A percentile compares a stretch with the other conserved stretches of the same genome.
Evolutionary conservation across 768 basidiomycete species (phyloP).

Genomic region (Pisolithus orientalis): DNA sequence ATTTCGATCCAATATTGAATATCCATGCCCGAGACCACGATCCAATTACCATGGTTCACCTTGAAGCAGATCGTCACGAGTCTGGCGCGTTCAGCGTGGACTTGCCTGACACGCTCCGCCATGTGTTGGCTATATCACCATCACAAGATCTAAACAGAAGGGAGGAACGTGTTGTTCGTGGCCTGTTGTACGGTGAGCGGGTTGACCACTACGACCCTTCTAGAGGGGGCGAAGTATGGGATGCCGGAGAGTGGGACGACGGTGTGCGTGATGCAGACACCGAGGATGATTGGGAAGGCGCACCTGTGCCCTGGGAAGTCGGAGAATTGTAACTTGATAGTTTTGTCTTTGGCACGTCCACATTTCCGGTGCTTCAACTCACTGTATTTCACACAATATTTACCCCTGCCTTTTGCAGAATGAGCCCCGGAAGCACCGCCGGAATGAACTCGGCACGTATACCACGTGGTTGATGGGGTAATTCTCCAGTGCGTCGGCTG

Average conservation of each 20-base stretch:
- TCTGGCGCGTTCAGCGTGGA: conserved; percentile 42
- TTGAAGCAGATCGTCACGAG: conserved; percentile 29
- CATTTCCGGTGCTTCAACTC: conserved; percentile 30
- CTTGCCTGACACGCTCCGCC: conserved; percentile 60
- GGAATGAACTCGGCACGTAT: conserved; percentile 13
- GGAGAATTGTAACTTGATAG: conserved; percentile 53
- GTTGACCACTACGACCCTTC: conserved; percentile 51
- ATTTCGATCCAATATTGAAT: conserved; percentile 26
- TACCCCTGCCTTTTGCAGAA: conserved; percentile 19
- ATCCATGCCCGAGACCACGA: conserved; percentile 19
- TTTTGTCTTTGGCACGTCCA: conserved; percentile 16
- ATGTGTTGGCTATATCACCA: conserved; percentile 57
- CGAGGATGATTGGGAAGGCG: conserved; percentile 69
- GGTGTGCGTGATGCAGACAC: conserved; percentile 41
- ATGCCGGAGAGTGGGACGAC: conserved; percentile 56
- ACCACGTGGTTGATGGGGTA: conserved; percentile 19
- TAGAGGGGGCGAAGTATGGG: conserved; percentile 73
- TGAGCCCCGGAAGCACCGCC: not conserved
- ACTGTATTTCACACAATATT: conserved; percentile 17
- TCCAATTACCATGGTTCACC: conserved; percentile 5
- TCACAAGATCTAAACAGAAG: conserved; percentile 34
- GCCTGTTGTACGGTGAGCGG: conserved; percentile 54
- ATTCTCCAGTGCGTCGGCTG: conserved; percentile 1
- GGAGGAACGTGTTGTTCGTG: conserved; percentile 50
- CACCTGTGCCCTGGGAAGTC: conserved; percentile 76